Evolutionary conservation across 164 flowering plant genomes (phyloP), one percentile per base, ranked within the genome.

Genomic region (Nymphaea thermarum): DNA sequence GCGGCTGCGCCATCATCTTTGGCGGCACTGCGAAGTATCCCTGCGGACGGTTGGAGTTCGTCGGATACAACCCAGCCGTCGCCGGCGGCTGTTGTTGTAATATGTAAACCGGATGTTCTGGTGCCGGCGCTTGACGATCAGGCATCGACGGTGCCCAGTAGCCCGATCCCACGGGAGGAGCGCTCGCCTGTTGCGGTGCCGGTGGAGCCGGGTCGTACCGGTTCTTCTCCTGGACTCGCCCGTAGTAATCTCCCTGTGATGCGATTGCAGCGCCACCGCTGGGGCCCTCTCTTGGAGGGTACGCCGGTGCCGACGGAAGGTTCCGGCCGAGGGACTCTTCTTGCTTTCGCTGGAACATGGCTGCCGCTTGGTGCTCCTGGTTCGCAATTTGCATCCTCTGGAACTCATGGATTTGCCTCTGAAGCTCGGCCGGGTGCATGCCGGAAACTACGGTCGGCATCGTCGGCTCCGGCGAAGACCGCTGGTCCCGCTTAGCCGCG

Each of bases 391-490:
- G 85, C 67, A 84, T 11, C 51, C 83, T 76, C 73, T 81, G 86
- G 65, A 84, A 64, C 4, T 86, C 87, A 16, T 79, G 82, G 62
- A 83, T 83, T 78, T 82, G 85, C 51, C 80, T 68, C 69, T 84
- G 90, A 42, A 80, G 73, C 73, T 84, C 85, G 42, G 61, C 70
- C 53, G 73, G 73, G 15, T 81, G 71, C 12, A 73, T 53, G 8
- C 43, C 74, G 15, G 44, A 77, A 70, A 81, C 87, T 66, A 51
- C 57, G 12, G 57, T 10, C 57, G 15, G 10, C 57, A 15, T 3
- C 8, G 14, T 15, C 14, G 14, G 8, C 57, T 51, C 57, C 57
- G 57, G 57, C 57, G 14, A 25, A 25, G 36, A 3, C 14, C 57
- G 57, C 8, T 10, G 4, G 14, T 51, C 57, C 14, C 57, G 8